Evolutionary conservation across 805 yeast species (phyloP).

Genomic region (Dipodascopsis uninucleata): DNA sequence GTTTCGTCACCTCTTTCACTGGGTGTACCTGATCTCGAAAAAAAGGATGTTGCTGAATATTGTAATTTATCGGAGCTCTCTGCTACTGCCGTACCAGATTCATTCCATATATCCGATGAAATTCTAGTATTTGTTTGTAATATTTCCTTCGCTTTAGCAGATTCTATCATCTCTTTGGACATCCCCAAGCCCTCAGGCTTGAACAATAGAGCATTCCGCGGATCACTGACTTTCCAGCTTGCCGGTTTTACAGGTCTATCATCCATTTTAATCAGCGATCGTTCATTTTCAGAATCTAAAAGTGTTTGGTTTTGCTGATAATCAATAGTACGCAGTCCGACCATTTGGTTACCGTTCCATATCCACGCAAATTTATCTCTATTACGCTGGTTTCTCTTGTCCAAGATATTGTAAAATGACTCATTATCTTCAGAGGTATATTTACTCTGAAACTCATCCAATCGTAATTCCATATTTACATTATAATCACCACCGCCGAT

Average conservation of each 20-base stretch:
- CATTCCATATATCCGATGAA: background rate
- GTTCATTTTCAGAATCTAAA: background rate
- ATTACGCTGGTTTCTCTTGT: conserved; percentile 23
- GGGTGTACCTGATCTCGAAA: background rate
- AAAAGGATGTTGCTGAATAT: background rate
- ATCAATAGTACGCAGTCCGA: conserved; percentile 6
- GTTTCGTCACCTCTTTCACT: conserved; percentile 2
- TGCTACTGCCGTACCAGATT: conserved; percentile 2
- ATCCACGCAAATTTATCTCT: conserved; percentile 28
- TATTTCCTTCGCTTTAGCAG: conserved; percentile 13
- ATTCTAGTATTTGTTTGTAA: conserved; percentile 15
- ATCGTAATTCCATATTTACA: conserved; percentile 6
- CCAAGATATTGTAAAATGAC: conserved; percentile 31
- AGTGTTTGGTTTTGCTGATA: conserved; percentile 2
- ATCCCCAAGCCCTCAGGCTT: conserved; percentile 4
- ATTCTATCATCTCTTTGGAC: background rate
- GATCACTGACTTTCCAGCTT: conserved; percentile 4
- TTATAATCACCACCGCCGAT: too few relatives aligned
- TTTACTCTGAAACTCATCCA: conserved; percentile 31
- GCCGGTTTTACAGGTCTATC: conserved; percentile 12
- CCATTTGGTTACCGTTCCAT: conserved; percentile 23
- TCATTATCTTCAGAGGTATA: conserved; percentile 35
- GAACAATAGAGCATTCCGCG: conserved; percentile 19
- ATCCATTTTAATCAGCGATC: conserved; percentile 1
- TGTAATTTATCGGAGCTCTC: too few relatives aligned